These are phyloP conservation scores for Pichia heedii DNA, from an alignment of 805 yeast genomes.

Conservation along the genomic window DNA sequence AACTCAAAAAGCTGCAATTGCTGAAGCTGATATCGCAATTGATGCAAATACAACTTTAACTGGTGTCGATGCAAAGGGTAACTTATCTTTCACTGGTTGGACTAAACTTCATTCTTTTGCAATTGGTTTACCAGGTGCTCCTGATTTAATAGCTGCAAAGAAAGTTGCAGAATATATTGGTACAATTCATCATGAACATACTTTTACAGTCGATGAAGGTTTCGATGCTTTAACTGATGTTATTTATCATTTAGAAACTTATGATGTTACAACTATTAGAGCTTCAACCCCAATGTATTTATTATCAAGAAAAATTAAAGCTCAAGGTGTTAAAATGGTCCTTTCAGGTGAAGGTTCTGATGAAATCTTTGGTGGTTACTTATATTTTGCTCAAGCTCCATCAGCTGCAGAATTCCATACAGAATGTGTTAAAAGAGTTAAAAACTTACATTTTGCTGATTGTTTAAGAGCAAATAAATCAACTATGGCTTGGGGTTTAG, in stretches of 20 bases:
- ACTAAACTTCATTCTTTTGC: constrained; percentile 90
- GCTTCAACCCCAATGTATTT: constrained; percentile 99
- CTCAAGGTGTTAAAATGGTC: constrained; percentile 99
- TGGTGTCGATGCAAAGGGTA: constrained; percentile 87
- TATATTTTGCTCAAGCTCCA: constrained; percentile 97
- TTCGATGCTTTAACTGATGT: constrained; percentile 92
- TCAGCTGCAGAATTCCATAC: constrained; percentile 85
- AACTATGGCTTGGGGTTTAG: constrained; percentile 99
- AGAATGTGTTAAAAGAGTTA: constrained; percentile 92
- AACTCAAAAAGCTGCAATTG: constrained; percentile 66
- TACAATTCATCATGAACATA: constrained; percentile 95
- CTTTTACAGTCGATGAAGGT: constrained; percentile 95
- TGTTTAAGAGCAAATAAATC: constrained; percentile 98
- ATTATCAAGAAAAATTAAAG: constrained; percentile 92
- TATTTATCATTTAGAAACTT: constrained; percentile 92
- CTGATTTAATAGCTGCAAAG: constrained; percentile 92
- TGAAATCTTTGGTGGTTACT: constrained; percentile 97
- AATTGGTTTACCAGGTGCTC: constrained; percentile 94
- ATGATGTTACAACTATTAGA: constrained; percentile 96
- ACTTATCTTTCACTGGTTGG: constrained; percentile 69
- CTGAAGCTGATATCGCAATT: constrained; percentile 32
- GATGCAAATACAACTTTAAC: constrained; percentile 63
- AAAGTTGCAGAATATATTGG: constrained; percentile 96
- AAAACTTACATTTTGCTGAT: constrained; percentile 95
- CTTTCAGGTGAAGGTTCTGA: constrained; percentile 98